These are phyloP conservation scores for Suillus subalutaceus DNA, from an alignment of 768 basidiomycete species.

Conservation along the genomic window DNA sequence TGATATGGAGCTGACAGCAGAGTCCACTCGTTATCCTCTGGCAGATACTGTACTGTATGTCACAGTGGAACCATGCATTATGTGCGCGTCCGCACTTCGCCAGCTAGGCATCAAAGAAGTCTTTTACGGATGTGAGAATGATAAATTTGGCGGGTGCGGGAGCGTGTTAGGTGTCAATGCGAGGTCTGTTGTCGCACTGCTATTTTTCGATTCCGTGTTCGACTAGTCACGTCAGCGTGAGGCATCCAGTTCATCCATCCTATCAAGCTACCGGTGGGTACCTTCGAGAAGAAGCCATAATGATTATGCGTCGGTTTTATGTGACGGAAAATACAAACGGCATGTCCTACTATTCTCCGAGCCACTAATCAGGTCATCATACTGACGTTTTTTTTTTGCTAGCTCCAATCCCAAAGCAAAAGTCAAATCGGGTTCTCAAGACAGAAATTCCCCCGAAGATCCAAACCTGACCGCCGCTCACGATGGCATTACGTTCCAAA, in stretches of 20 bases:
- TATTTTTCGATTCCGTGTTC: constrained; percentile 1
- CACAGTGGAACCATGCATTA: constrained; percentile 98
- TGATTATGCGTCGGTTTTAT: constrained; percentile 86
- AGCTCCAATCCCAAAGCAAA: constrained; percentile 93
- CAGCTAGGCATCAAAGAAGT: constrained; percentile 92
- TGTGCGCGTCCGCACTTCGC: constrained; percentile 95
- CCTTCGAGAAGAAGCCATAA: constrained; percentile 81
- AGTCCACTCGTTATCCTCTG: constrained; percentile 57
- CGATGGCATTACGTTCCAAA: neutral
- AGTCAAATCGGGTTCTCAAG: constrained; percentile 82
- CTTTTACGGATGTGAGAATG: constrained; percentile 93
- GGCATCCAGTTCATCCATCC: constrained; percentile 72
- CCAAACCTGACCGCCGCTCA: constrained; percentile 7
- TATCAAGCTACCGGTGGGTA: constrained; percentile 80
- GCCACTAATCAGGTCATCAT: constrained; percentile 8
- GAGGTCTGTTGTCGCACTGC: constrained; percentile 47
- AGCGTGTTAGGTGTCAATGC: constrained; percentile 90
- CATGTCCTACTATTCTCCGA: constrained; percentile 36
- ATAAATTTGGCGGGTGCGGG: constrained; percentile 95
- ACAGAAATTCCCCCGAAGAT: constrained; percentile 58
- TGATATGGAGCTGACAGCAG: constrained; percentile 58
- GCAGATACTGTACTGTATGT: constrained; percentile 87
- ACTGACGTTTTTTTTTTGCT: constrained; percentile 14
- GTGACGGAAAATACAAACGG: constrained; percentile 93
- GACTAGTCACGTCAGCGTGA: constrained; percentile 46